A percentile compares a stretch with the other conserved stretches of the same genome.
phyloP scores from a whole-genome alignment of 495 filamentous ascomycete species.

The Massariosphaeria phaeospora region DNA sequence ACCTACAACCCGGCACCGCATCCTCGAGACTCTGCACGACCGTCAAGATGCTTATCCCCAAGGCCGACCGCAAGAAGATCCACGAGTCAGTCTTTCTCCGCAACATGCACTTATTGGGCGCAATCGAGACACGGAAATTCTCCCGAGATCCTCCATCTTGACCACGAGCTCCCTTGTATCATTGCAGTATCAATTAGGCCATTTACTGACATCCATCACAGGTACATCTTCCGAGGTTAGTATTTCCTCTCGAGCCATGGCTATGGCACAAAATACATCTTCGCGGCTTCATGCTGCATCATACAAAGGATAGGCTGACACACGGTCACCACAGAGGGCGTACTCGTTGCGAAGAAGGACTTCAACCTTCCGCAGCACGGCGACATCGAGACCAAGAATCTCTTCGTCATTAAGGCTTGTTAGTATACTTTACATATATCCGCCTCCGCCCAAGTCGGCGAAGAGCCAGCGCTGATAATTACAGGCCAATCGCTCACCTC shows the following conservation, averaged over 20 bases:
- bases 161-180: background rate
- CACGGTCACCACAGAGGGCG: slow-evolving; percentile 65
- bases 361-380: slow-evolving; percentile 88
- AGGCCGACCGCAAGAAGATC: slow-evolving; percentile 99
- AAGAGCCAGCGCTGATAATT: background rate
- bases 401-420: slow-evolving; percentile 92
- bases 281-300: slow-evolving; percentile 23
- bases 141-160: slow-evolving; percentile 8
- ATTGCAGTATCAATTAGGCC: slow-evolving; percentile 4
- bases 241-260: slow-evolving; percentile 33
- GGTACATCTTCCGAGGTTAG: slow-evolving; percentile 93
- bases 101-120: background rate
- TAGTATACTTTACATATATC: too few relatives aligned
- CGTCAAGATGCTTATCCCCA: slow-evolving; percentile 82
- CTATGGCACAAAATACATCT: slow-evolving; percentile 26
- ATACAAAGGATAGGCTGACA: slow-evolving; percentile 35
- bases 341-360: slow-evolving; percentile 98
- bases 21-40: slow-evolving; percentile 6
- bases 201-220: slow-evolving; percentile 1
- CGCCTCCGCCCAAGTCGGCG: background rate
- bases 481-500: slow-evolving; percentile 83
- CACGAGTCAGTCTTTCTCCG: slow-evolving; percentile 59
- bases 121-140: slow-evolving; percentile 13
- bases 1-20: slow-evolving; percentile 40
- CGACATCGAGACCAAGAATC: slow-evolving; percentile 98